phyloP scores from a whole-genome alignment of 208 protist genomes.

The Acanthamoeba royreba region DNA sequence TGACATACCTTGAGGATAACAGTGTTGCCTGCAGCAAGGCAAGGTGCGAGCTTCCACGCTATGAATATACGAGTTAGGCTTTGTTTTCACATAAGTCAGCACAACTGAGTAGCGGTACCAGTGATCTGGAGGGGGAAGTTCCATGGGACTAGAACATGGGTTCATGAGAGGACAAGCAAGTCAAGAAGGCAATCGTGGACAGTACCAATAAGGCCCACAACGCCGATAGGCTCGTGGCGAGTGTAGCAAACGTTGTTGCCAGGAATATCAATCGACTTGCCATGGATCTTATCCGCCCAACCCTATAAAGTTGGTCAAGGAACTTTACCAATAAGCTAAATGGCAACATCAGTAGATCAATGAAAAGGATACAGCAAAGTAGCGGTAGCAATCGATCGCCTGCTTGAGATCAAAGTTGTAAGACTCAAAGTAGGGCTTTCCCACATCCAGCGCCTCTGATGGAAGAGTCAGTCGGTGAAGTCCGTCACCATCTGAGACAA shows the following conservation, averaged over 20 bases:
- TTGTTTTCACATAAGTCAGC: no score
- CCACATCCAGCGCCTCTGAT: not conserved
- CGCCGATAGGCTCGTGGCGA: not conserved
- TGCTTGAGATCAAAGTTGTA: constrained; percentile 25
- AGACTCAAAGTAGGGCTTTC: not conserved
- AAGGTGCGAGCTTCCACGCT: not conserved
- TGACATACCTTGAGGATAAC: not conserved
- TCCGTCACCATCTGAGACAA: not conserved
- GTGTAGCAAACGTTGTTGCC: constrained; percentile 1
- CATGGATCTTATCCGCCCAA: constrained; percentile 4
- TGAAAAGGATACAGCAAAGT: not conserved
- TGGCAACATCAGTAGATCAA: not conserved
- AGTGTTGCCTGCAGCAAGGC: not conserved
- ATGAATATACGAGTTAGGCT: no score
- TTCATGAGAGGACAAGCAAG: not conserved
- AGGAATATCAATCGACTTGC: constrained; percentile 1
- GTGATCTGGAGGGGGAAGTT: not conserved
- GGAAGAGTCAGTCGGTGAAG: no score
- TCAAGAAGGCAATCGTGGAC: no score
- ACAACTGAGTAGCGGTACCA: no score
- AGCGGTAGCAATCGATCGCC: not conserved
- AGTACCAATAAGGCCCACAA: not conserved
- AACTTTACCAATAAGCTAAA: not conserved
- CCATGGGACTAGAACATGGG: not conserved
- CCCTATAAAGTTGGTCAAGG: not conserved